A percentile compares a stretch with the other conserved stretches of the same genome.
These are phyloP conservation scores for Phytopythium aichiense DNA, from an alignment of 352 stramenopile species.

Conservation along the genomic window DNA sequence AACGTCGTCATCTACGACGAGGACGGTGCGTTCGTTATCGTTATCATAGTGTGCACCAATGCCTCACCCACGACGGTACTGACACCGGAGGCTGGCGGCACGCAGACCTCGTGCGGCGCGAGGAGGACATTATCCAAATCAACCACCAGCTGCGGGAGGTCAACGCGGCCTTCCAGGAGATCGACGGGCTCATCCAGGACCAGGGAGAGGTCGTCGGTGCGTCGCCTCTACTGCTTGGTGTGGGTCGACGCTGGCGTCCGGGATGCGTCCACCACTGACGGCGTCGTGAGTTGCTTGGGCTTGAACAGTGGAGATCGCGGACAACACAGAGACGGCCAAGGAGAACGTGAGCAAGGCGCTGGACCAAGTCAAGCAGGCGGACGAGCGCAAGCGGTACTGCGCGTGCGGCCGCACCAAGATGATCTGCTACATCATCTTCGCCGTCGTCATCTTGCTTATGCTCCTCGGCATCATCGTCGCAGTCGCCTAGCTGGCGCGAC, in stretches of 20 bases:
- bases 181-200: conserved; percentile 79
- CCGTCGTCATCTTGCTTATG: conserved; percentile 50
- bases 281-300: background rate
- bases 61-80: no score
- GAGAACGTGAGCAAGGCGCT: conserved; percentile 72
- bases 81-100: background rate
- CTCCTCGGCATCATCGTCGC: conserved; percentile 44
- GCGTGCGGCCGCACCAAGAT: conserved; percentile 64
- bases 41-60: background rate
- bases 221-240: conserved; percentile 4
- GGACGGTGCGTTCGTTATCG: conserved; percentile 39
- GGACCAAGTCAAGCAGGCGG: conserved; percentile 66
- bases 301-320: conserved; percentile 65
- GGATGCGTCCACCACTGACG: no score
- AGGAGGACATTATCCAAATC: conserved; percentile 87
- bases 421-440: conserved; percentile 57
- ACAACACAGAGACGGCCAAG: conserved; percentile 75
- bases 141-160: conserved; percentile 85
- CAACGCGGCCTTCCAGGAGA: conserved; percentile 82
- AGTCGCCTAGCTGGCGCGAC: conserved; percentile 15
- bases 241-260: background rate
- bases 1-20: conserved; percentile 84
- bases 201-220: conserved; percentile 68
- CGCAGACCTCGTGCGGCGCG: conserved; percentile 66
- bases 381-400: conserved; percentile 67